Evolutionary conservation across 768 basidiomycete genomes (phyloP), one percentile per base, ranked within the genome.

Genomic region (Trametes sanguinea): DNA sequence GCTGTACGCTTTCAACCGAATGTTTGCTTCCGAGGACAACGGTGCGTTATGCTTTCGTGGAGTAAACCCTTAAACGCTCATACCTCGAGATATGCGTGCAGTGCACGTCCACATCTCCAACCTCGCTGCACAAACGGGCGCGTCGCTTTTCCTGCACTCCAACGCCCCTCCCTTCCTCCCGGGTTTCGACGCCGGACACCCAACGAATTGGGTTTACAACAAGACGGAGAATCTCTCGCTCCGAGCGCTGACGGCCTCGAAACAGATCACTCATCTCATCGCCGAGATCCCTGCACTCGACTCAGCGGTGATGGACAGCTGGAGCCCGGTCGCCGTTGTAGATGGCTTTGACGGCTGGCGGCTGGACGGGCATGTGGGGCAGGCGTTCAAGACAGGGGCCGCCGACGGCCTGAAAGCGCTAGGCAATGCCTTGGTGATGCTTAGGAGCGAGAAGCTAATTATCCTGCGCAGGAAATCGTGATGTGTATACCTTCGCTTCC

Each of bases 41-140:
- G 65, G 80, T 78, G 64, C 68, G 68, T 62, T 37, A 17, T 46
- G 11, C 47, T 32, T 52, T 9, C 33, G 33, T 29, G 45, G 6
- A 6, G 27, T 39, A 42, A 46, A 3, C 8, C 14, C 35, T 11
- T 27, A 6, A 8, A 14, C 29, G 5, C 50, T 44, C 6, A 51
- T 33, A 5, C 27, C 50, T 17, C 45, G 62, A 54, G 52, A 61
- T 8, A 13, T 29, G 14, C 47, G 54, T 0, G 67, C 73, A 76
- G 83, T 85, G 40, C 84, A 88, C 60, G 83, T 96, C 3, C 90
- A 95, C 69, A 85, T 97, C 46, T 87, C 85, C 53, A 91, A 95
- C 64, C 83, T 94, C 46, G 90, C 92, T 1, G 88, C 92, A 2
- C 95, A 96, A 73, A 94, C 89, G 0, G 96, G 97, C 2, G 91